Evolutionary conservation across 1,139 yeast genomes (phyloP), one percentile per base, ranked within the genome.

Genomic region (Blastobotrys buckinghamii): DNA sequence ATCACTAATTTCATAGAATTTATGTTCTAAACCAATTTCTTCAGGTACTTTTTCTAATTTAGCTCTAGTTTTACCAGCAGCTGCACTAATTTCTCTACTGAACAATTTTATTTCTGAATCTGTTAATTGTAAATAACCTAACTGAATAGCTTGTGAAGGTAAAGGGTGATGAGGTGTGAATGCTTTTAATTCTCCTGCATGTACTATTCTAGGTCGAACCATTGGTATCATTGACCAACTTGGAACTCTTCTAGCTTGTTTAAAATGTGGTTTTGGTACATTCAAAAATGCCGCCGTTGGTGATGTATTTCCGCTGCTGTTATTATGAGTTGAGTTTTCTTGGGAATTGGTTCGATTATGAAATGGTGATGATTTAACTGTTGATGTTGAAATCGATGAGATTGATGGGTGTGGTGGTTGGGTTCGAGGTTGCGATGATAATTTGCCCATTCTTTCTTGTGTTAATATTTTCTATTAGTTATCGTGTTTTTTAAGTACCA

Each of bases 111-210:
- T 17, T 39, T 44, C 47, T 8, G 16, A 22, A 10, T 44, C 47
- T 6, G 38, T 44, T 15, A 44, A 19, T 16, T 44, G 47, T 22
- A 20, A 24, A 22, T 44, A 44, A n/a, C 47, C 47, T n/a, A 22
- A 32, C 6, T 37, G 36, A n/a, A 12, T 33, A 9, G 47, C 47
- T 32, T 15, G 22, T 24, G 38, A 7, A 2, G 47, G 47, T 15
- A 44, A 37, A 9, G 26, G 34, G 24, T 44, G 47, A 26, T 44
- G 47, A 6, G 47, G 47, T 30, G 47, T 44, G 15, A 44, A 44
- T 2, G 47, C 47, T 16, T 39, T 38, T 19, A 44, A 38, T 22
- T 38, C 30, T 17, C 47, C 47, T 22, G 47, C 47, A 32, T 44
- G 47, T 2, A 44, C 47, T 9, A 44, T 16, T 19, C 47, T 41